phyloP scores from a whole-genome alignment of 345 rosid genomes.

The Hypericum androsaemum region DNA sequence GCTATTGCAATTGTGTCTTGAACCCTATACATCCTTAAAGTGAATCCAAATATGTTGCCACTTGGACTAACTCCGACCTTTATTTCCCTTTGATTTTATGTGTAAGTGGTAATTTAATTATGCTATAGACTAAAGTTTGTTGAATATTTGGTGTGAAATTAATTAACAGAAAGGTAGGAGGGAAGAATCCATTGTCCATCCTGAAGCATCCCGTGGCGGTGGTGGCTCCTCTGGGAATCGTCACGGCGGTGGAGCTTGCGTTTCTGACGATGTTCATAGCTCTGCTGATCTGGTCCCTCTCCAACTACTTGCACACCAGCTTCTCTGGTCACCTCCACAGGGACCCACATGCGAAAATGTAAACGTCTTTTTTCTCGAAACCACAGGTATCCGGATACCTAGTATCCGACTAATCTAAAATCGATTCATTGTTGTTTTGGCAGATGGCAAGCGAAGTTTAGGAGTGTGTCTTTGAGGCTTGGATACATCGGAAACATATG shows the following conservation, averaged over 20 bases:
- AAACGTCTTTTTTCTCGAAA: constrained; percentile 24
- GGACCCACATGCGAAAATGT: constrained; percentile 19
- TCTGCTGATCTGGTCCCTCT: constrained; percentile 41
- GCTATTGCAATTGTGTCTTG: no score
- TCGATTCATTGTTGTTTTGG: not conserved
- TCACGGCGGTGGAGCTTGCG: constrained; percentile 37
- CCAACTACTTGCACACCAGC: constrained; percentile 40
- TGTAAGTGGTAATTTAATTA: no score
- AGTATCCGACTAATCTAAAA: not conserved
- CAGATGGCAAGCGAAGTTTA: constrained; percentile 52
- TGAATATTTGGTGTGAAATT: not conserved
- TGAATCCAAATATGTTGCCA: no score
- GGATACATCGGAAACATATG: constrained; percentile 52
- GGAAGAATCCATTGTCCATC: constrained; percentile 1
- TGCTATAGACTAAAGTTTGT: no score
- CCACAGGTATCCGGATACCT: no score
- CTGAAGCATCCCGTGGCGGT: constrained; percentile 35
- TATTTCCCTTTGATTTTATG: no score
- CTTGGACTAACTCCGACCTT: no score
- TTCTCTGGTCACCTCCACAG: constrained; percentile 33
- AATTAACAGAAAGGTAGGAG: not conserved
- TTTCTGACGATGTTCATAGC: constrained; percentile 47
- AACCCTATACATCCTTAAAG: no score
- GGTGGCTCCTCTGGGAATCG: constrained; percentile 52
- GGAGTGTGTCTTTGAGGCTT: constrained; percentile 39